Evolutionary conservation across 805 yeast genomes (phyloP).

Genomic region (Saccharomycopsis fodiens): DNA sequence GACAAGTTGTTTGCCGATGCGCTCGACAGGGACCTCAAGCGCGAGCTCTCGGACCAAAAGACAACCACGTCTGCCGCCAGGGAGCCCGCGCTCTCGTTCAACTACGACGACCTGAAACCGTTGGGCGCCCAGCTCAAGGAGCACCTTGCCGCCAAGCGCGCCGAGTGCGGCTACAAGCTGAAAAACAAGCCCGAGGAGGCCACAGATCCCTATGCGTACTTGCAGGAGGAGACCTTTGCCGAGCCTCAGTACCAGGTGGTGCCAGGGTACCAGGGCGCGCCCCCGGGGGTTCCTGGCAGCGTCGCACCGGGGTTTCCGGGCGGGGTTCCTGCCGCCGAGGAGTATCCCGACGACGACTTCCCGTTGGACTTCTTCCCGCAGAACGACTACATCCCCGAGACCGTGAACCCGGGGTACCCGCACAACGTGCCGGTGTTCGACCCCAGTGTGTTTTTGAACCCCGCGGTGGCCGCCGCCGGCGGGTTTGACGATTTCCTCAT

Average conservation of each 20-base stretch:
- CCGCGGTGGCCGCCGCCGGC: constrained; percentile 20
- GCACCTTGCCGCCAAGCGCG: constrained; percentile 32
- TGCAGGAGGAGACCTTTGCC: not conserved
- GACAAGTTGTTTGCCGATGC: constrained; percentile 91
- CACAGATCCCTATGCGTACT: constrained; percentile 7
- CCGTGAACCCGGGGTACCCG: constrained; percentile 15
- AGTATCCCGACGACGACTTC: constrained; percentile 49
- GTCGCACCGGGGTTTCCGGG: too few relatives aligned
- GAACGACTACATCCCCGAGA: constrained; percentile 28
- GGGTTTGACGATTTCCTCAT: constrained; percentile 35
- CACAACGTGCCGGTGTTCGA: constrained; percentile 20
- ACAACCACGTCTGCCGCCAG: constrained; percentile 65
- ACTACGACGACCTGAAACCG: constrained; percentile 46
- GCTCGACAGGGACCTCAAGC: constrained; percentile 81
- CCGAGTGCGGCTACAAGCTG: constrained; percentile 11
- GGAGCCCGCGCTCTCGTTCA: constrained; percentile 78
- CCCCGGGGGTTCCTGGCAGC: not conserved
- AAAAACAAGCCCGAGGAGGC: constrained; percentile 1
- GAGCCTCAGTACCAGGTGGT: not conserved
- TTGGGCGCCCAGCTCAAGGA: constrained; percentile 45
- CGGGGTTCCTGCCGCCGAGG: not conserved
- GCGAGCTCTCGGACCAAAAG: constrained; percentile 52
- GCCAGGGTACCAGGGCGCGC: constrained; percentile 1
- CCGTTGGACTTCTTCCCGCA: constrained; percentile 62
- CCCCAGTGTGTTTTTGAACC: constrained; percentile 26